Base-by-base conservation (phyloP, 1,284 basidiomycete genomes). In the Coniferiporia sulphurascens region DNA sequence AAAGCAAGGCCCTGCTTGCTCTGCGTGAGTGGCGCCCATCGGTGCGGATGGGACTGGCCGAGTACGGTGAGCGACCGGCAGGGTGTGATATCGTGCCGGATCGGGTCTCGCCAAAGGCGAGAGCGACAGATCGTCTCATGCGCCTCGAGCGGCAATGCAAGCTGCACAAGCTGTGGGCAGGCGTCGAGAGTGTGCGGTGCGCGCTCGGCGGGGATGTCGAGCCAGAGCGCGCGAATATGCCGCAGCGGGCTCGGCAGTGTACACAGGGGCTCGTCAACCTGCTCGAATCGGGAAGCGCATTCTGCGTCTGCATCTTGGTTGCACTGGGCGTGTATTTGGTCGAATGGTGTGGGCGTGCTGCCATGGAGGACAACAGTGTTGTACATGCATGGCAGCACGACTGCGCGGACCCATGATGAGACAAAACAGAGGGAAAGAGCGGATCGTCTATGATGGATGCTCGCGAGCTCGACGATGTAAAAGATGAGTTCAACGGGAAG, bases 51-150 rank as follows among this genome's bases (percentile, higher is more conserved):
- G 8, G 57, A 62, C 44, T 62, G 61, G 8, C 61, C 61, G 32
- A 62, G 57, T 10, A 62, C 61, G 44, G 61, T 62, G 53, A 62
- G 59, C 22, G 61, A 62, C 35, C 58, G 61, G 21, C 60, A 62
- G 8, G 55, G 53, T 9, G 52, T 35, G 50, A 34, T 34, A 17
- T 35, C 48, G 46, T 32, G 19, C 35, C 32, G 52, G 12, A 43
- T 48, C 43, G 43, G 56, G 19, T 48, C 50, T 9, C 36, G 44
- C 48, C 49, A 61, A 43, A 48, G 41, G 15, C 9, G 34, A 21
- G 59, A 44, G 7, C 44, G 19, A 22, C 55, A 56, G 19, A 62
- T 52, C 36, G 61, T 57, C 45, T 61, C 61, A 32, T 55, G 49
- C 43, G 53, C 46, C 15, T 62, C 61, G 48, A 62, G 56, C 3